Conservation (phyloP, 2,329 filamentous ascomycete species). For the Cladosporium colombiae region DNA sequence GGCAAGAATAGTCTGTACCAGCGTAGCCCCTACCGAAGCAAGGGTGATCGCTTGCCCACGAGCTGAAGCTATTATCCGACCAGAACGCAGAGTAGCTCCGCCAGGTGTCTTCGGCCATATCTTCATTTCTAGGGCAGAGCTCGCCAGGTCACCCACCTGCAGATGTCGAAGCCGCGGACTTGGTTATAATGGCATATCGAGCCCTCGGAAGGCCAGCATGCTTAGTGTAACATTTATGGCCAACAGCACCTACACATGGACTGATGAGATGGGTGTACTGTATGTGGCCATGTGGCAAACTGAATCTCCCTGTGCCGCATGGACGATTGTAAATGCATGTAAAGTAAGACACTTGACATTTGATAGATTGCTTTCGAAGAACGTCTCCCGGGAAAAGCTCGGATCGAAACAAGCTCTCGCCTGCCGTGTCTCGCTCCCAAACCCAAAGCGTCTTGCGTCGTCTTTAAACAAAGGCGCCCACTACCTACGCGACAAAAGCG, state of each 20-base stretch:
- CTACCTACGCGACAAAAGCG: constrained; percentile 4
- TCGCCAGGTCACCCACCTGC: no score
- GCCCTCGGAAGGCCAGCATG: neutral
- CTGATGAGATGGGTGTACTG: neutral
- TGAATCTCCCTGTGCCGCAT: neutral
- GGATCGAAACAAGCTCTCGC: neutral
- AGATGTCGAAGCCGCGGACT: no score
- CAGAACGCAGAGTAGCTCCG: no score
- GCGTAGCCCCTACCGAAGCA: no score
- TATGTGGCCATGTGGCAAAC: neutral
- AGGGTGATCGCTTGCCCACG: no score
- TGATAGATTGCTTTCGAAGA: neutral
- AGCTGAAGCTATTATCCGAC: no score
- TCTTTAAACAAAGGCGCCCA: neutral
- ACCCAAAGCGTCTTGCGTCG: constrained; percentile 2
- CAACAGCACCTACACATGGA: neutral
- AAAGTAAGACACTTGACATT: neutral
- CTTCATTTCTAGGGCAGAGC: no score
- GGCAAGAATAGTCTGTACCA: no score
- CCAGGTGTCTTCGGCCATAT: no score
- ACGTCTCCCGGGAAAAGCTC: neutral
- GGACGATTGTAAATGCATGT: neutral
- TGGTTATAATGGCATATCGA: neutral
- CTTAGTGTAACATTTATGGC: neutral
- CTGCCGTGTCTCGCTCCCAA: neutral